Base-by-base conservation (phyloP, 75 land plant species). In the Pseudotsuga menziesii region DNA sequence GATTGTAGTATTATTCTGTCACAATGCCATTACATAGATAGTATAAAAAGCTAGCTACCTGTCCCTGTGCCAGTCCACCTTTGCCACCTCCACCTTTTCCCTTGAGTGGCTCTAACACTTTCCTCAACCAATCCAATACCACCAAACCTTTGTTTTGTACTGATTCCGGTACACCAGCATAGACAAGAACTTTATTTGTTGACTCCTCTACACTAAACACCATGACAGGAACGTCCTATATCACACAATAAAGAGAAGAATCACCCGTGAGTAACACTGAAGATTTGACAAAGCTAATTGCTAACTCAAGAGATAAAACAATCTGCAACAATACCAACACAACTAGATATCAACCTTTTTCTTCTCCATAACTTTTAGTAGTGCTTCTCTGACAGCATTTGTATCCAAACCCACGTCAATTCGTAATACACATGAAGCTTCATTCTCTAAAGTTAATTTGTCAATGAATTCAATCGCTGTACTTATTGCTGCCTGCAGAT, bases 41-140 rank as follows among this genome's bases (percentile, higher is more conserved):
- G n/a, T n/a, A 44, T 4, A 29, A 54, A 13, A 44, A 27, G 36
- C 17, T 56, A n/a, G 75, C 71, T 57, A 93, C 98, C 91, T 93
- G 98, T 84, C 97, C 97, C 72, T 90, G 87, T 54, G 94, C 94
- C 83, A 94, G 81, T 20, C 94, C 97, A 67, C 84, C 88, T 80
- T 94, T 96, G 3, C 92, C 94, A 26, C 92, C 92, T 16, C 99
- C 99, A 70, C 97, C 88, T 60, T 82, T 90, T 22, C 99, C 99
- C 72, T 90, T 90, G 27, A 96, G 64, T 56, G 93, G 94, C 9
- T 64, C 88, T 35, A 91, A 57, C 52, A 88, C 87, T 55, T 82
- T 75, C 39, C 75, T 78, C 58, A 96, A 77, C 99, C 99, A 96
- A 23, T 93, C 93, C 41, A 82, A 66, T 36, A 91, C 90, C 27